Evolutionary conservation across 805 yeast genomes (phyloP), one percentile per base, ranked within the genome.

Genomic region (Saturnispora sekii): DNA sequence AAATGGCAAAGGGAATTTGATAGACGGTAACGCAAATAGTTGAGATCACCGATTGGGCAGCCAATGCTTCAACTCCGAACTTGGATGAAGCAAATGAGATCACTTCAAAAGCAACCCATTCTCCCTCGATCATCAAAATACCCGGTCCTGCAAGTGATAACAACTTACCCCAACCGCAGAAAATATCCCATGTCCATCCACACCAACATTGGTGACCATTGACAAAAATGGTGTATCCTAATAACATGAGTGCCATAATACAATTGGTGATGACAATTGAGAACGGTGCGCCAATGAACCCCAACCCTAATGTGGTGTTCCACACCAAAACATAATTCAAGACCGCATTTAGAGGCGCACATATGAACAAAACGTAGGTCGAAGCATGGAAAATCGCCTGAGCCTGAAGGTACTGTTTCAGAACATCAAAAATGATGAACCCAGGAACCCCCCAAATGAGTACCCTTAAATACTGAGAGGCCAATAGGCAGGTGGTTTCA

Each of bases 361-460:
- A 76, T 26, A 76, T 50, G 15, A 74, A 58, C 45, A 76, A 64
- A 8, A 73, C 76, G 47, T 72, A 69, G 2, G 79, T 74, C 4
- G 79, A 72, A 16, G 76, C 70, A 51, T 75, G 79, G 55, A 72
- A 76, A 9, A 76, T 69, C 3, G 79, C 80, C 53, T 76, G 81
- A 4, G 79, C 76, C 59, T 75, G 80, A 45, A 76, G 62, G 48
- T 69, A 76, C 46, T 77, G 67, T 54, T 75, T 76, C 17, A 77
- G 71, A 49, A 77, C 73, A 54, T 76, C 81, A 50, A 76, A 76
- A 4, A 73, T 48, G 31, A 75, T 68, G 54, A 73, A 76, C 2
- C 76, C 80, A 3, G 81, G 81, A 15, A 75, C 70, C 14, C 81
- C 79, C 38, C 70, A 69, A 2, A 74, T 63, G 28, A 76, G 61